Evolutionary conservation across 306 rosid genomes (phyloP), one percentile per base, ranked within the genome.

Genomic region (Cucumis melo): DNA sequence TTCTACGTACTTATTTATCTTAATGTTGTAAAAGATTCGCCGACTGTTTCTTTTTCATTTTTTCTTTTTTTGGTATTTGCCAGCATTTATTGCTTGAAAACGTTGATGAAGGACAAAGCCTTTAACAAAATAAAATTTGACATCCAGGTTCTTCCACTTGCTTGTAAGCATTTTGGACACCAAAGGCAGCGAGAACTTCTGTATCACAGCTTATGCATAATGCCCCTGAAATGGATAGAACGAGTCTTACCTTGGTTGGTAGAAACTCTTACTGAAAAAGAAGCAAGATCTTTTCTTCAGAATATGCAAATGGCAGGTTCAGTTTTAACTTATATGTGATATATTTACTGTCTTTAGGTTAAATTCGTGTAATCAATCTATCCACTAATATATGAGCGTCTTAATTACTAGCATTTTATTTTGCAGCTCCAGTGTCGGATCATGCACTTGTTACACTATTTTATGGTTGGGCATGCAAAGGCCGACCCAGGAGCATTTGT

Each of bases 381-480:
- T 44, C 72, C 14, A 48, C 81, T n/a, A 48, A 48, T 48, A 3
- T 27, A 48, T n/a, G 2, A 8, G 76, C 8, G 56, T 48, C 76
- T 20, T 48, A 51, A 48, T 71, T 48, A 48, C 54, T 23, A 48
- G 42, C 38, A 48, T 17, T 48, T 24, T 71, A 71, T 24, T 70
- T 71, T 10, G 55, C 93, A 94, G 99, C 99, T 85, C 99, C 99
- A 27, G 84, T 78, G 74, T 63, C 87, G 12, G 99, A 94, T 89
- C 84, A 84, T 80, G 99, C 99, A 78, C 79, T 94, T 80, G 91
- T 92, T 77, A 92, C 99, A 17, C 96, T 94, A 55, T 91, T 94
- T 80, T 87, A 87, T 80, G 97, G 99, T 70, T 94, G 99, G 99
- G 96, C 97, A 83, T 94, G 99, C 87, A 92, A 92, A 89, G 99